Evolutionary conservation across 2,329 filamentous ascomycete genomes (phyloP), one percentile per base, ranked within the genome.

Genomic region (Ophiosphaerella korrae): DNA sequence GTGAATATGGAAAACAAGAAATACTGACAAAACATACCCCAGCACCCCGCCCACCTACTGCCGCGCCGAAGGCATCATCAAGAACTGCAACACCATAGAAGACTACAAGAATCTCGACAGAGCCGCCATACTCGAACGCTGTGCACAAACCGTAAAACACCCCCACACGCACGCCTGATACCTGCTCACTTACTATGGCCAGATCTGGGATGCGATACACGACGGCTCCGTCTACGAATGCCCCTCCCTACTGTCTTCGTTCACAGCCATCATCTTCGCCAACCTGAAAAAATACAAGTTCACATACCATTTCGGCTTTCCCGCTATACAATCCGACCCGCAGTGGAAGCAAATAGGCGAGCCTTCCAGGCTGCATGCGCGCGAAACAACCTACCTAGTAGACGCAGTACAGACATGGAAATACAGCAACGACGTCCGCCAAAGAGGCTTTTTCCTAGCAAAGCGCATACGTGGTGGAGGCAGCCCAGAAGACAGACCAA

Each of bases 201-300:
- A 95, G 88, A 92, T 99, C 55, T 97, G 93, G 93, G 92, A 97
- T 74, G 93, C 94, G 23, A 97, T 99, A 68, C 88, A 92, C 60
- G 94, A 99, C 75, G 93, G 92, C 50, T 95, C 90, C 35, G 96
- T 99, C 62, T 97, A 96, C 76, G 94, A 92, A 8, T 90, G 93
- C 43, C 94, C 94, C 2, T 97, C 93, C 4, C 82, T 97, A 2
- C 85, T 99, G 14, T 87, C 91, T 4, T 94, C 90, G 6, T 97
- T 97, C 73, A 83, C 90, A 23, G 86, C 95, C 51, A 85, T 97
- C 39, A 96, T 91, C 13, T 99, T 90, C 72, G 93, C 94, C 55
- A 93, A 99, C 70, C 82, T 99, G 31, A 99, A 99, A 74, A 97
- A 95, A 70, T 97, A 97, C 77, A 90, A 88, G 57, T 97, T 97